Percentiles rank a stretch among this genome's conserved stretches.
Conservation (phyloP, 805 yeast genomes). For the Saccharomycopsis olivae region DNA sequence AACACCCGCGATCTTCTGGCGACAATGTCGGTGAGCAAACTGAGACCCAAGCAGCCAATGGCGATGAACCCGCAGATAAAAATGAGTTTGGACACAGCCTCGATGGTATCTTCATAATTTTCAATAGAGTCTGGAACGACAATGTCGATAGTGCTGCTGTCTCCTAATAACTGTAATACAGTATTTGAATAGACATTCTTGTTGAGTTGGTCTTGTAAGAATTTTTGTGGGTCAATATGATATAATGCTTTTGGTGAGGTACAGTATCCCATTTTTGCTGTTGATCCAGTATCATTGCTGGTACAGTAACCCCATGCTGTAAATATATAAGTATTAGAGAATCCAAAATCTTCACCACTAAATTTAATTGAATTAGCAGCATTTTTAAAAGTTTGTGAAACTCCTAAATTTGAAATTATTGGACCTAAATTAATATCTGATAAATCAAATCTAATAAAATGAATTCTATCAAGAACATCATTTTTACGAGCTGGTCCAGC, state of each 20-base stretch:
- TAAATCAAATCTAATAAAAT: conserved; percentile 38
- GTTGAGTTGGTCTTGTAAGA: conserved; percentile 21
- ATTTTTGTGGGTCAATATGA: conserved; percentile 41
- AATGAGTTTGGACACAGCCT: conserved; percentile 43
- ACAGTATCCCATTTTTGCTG: conserved; percentile 33
- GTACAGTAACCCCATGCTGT: conserved; percentile 61
- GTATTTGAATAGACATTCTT: conserved; percentile 18
- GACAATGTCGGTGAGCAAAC: conserved; percentile 34
- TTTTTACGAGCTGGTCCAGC: conserved; percentile 36
- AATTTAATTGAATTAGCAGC: conserved; percentile 13
- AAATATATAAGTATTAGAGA: conserved; percentile 38
- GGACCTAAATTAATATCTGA: conserved; percentile 23
- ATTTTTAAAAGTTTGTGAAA: conserved; percentile 17
- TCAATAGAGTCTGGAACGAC: conserved; percentile 45
- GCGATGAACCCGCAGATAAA: conserved; percentile 44
- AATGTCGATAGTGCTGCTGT: conserved; percentile 20
- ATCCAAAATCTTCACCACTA: conserved; percentile 24
- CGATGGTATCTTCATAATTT: conserved; percentile 34
- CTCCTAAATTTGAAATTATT: conserved; percentile 18
- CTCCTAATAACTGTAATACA: conserved; percentile 23
- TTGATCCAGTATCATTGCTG: conserved; percentile 26
- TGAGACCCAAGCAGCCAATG: conserved; percentile 33
- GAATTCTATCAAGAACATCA: conserved; percentile 36
- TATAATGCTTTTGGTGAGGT: conserved; percentile 44
- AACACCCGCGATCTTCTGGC: conserved; percentile 37